Conservation (phyloP, 1,284 basidiomycete species). For the Malassezia arunalokei region DNA sequence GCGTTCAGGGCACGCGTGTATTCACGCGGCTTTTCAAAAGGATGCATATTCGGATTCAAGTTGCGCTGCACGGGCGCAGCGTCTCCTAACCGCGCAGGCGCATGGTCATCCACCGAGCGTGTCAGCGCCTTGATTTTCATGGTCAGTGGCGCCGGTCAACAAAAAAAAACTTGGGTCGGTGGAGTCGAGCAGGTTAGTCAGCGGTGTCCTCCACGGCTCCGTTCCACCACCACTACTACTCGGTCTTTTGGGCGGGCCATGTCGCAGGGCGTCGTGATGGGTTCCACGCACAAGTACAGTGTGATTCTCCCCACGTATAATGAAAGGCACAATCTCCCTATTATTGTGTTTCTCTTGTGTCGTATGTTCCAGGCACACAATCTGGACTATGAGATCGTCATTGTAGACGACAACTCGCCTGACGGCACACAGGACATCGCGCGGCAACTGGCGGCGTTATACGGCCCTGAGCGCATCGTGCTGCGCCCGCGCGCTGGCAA, state of each 20-base stretch:
- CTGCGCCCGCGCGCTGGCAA: constrained; percentile 74
- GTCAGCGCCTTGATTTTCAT: constrained; percentile 72
- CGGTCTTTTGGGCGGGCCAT: too few species aligned
- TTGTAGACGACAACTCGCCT: constrained; percentile 81
- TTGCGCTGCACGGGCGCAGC: constrained; percentile 80
- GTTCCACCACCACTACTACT: too few species aligned
- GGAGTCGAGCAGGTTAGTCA: too few species aligned
- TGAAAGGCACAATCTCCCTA: constrained; percentile 76
- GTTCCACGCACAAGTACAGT: constrained; percentile 15
- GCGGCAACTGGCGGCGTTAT: constrained; percentile 60
- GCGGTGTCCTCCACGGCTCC: too few species aligned
- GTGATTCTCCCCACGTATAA: constrained; percentile 87
- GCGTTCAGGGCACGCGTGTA: constrained; percentile 87
- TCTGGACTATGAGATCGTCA: constrained; percentile 65
- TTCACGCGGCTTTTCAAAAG: constrained; percentile 81
- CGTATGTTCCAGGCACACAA: constrained; percentile 19
- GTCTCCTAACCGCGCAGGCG: constrained; percentile 56
- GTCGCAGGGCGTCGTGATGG: not conserved
- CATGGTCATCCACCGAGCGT: constrained; percentile 64
- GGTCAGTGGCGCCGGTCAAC: not conserved
- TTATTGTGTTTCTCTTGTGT: constrained; percentile 51
- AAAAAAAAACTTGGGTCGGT: not conserved
- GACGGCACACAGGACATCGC: constrained; percentile 84
- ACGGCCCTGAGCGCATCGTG: constrained; percentile 73
- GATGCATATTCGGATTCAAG: constrained; percentile 83